Evolutionary conservation across 306 rosid genomes (phyloP).

Genomic region (Cicer yamashitae): DNA sequence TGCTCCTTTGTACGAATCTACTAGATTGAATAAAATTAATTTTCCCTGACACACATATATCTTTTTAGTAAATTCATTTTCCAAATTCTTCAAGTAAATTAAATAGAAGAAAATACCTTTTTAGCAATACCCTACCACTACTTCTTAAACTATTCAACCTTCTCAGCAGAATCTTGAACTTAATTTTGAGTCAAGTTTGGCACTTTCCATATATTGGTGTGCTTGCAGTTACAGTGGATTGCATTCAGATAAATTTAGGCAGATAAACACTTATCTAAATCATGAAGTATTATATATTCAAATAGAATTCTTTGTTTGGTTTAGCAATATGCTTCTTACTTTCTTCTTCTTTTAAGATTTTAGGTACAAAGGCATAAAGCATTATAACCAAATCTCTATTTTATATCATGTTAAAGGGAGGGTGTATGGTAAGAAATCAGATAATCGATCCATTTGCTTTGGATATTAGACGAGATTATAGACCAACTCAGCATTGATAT

Average conservation of each 20-base stretch:
- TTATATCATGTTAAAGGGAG: constrained; percentile 26
- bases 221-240: neutral
- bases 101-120: no score
- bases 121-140: neutral
- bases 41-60: no score
- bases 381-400: constrained; percentile 9
- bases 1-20: no score
- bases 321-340: neutral
- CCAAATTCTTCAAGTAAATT: no score
- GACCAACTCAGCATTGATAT: neutral
- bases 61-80: no score
- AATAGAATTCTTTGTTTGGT: neutral
- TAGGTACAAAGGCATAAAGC: constrained; percentile 34
- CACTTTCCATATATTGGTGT: constrained; percentile 3
- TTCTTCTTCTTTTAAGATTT: neutral
- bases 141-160: neutral
- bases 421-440: neutral
- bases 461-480: neutral
- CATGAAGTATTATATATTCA: neutral
- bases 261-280: neutral
- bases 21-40: no score
- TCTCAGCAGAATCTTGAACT: neutral
- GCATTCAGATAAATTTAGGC: constrained; percentile 29
- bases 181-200: constrained; percentile 33
- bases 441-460: neutral